Conservation (phyloP, 2,329 filamentous ascomycete genomes). For the Acrodontium crateriforme region DNA sequence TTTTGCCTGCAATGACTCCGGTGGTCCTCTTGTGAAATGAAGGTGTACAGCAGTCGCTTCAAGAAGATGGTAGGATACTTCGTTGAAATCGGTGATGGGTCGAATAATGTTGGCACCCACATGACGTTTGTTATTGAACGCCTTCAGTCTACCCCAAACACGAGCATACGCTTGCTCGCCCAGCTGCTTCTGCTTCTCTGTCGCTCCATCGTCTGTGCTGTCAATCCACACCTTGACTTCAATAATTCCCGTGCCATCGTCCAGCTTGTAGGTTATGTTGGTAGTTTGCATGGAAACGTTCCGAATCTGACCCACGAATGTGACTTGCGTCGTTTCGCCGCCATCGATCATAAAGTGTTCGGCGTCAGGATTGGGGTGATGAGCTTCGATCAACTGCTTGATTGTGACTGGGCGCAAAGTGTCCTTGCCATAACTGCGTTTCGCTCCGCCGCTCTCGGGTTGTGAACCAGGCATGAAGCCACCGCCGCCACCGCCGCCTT, state of each 20-base stretch:
- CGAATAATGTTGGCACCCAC: conserved; percentile 71
- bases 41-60: conserved; percentile 84
- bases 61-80: conserved; percentile 82
- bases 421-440: conserved; percentile 55
- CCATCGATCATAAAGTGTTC: conserved; percentile 72
- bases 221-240: conserved; percentile 86
- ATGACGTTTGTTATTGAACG: conserved; percentile 70
- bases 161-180: conserved; percentile 68
- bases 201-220: conserved; percentile 28
- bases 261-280: conserved; percentile 82
- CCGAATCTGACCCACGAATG: conserved; percentile 82
- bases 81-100: conserved; percentile 71
- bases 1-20: conserved; percentile 30
- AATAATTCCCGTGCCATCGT: conserved; percentile 85
- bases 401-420: conserved; percentile 87
- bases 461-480: conserved; percentile 42
- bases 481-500: conserved; percentile 41
- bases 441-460: conserved; percentile 26
- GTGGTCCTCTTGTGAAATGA: conserved; percentile 60
- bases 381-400: conserved; percentile 79
- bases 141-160: conserved; percentile 72
- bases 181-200: conserved; percentile 38
- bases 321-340: conserved; percentile 54
- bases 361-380: conserved; percentile 58
- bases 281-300: conserved; percentile 75